Conservation (phyloP, 306 rosid species). For the Vachellia collinsii region DNA sequence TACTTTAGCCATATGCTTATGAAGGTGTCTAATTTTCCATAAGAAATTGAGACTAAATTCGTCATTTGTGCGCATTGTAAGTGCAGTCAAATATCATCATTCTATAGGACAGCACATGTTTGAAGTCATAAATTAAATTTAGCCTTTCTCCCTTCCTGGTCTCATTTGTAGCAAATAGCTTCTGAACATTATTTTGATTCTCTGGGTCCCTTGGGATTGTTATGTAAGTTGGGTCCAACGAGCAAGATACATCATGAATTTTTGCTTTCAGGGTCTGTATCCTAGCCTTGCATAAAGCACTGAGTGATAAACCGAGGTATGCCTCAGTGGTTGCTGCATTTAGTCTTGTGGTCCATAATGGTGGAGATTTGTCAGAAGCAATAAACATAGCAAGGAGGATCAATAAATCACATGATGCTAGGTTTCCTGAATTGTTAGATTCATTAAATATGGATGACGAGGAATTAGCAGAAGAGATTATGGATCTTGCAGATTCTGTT, state of each 20-base stretch:
- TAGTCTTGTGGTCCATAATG: conserved; percentile 76
- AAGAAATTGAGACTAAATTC: conserved; percentile 6
- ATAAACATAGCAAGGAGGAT: conserved; percentile 68
- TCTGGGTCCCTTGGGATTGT: conserved; percentile 3
- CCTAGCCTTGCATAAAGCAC: conserved; percentile 78
- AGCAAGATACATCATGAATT: conserved; percentile 43
- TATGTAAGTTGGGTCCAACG: conserved; percentile 28
- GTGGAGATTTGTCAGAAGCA: conserved; percentile 79
- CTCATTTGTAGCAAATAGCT: conserved; percentile 8
- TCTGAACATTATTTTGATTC: conserved; percentile 9
- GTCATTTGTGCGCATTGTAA: conserved; percentile 20
- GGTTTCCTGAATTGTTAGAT: conserved; percentile 73
- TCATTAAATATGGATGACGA: conserved; percentile 45
- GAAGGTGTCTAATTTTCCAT: conserved; percentile 10
- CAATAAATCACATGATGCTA: conserved; percentile 49
- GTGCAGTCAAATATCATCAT: conserved; percentile 6
- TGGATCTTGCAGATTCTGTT: conserved; percentile 63
- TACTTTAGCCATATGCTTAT: conserved; percentile 3
- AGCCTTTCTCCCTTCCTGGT: conserved; percentile 21
- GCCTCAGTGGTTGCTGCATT: conserved; percentile 78
- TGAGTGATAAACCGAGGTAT: conserved; percentile 70
- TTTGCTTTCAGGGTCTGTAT: conserved; percentile 76
- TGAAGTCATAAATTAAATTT: conserved; percentile 15
- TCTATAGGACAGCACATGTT: conserved; percentile 16
- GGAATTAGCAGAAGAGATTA: conserved; percentile 51